Base-by-base conservation (phyloP, 305 asterid species). In the Plantago rigida region DNA sequence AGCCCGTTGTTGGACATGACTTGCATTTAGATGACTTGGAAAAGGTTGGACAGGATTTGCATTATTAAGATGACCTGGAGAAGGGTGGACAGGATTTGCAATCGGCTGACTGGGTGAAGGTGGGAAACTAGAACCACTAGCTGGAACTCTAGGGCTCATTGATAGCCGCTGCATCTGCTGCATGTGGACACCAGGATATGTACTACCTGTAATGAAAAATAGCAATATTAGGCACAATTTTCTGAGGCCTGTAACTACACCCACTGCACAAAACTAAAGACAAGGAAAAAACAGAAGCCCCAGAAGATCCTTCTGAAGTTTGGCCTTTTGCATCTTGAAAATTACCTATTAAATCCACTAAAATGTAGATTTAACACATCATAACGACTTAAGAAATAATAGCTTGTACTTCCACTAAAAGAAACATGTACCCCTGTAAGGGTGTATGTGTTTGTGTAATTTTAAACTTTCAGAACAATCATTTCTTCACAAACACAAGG, bases 111-210 rank as follows among this genome's bases (percentile, higher is more conserved):
- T 7, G 24, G 50, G 36, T 31, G 69, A 46, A 9, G 62, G 62
- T 31, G 13, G 72, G 63, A 28, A 47, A 46, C 72, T 29, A 9
- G 75, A 45, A 11, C 66, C 11, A 56, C 13, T 52, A 1, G 60
- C 39, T 36, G 60, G 63, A 41, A 24, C 59, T 44, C 69, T 56
- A 51, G 60, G 65, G 41, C 42, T 77, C 59, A 17, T 13, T 26
- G 59, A 49, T 26, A 42, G 36, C 60, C 54, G 79, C 48, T 73
- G 78, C 61, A 44, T 49, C 15, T 66, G 59, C 69, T 72, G 81
- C 71, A 62, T 11, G 51, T 53, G 36, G 17, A 22, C 22, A 54
- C 58, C 13, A 60, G 71, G 26, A 45, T 67, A 65, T 39, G 47
- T 22, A 47, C 47, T 22, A 47, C 50, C 84, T 73, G 77, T 67